A percentile compares a stretch with the other conserved stretches of the same genome.
Conservation (phyloP, 2,329 filamentous ascomycete genomes). For the Fusarium buxicola region DNA sequence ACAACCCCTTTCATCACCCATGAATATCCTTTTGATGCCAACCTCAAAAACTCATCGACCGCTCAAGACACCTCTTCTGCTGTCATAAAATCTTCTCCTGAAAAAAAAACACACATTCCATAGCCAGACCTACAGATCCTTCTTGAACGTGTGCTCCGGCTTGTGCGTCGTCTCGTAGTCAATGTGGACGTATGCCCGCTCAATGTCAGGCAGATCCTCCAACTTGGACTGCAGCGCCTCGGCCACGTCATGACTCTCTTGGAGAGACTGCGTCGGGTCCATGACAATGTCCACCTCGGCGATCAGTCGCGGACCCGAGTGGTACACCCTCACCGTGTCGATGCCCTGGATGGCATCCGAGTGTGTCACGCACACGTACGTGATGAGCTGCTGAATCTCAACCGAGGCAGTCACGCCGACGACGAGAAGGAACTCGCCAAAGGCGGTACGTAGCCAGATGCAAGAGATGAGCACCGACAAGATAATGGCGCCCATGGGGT, state of each 20-base stretch:
- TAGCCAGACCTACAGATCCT: conserved; percentile 61
- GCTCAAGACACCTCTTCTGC: conserved; percentile 13
- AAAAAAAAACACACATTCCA: conserved; percentile 19
- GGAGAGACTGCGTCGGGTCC: conserved; percentile 78
- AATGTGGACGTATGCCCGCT: conserved; percentile 95
- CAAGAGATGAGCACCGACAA: conserved; percentile 81
- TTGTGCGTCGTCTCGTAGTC: conserved; percentile 98
- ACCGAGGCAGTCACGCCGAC: conserved; percentile 90
- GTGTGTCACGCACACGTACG: conserved; percentile 91
- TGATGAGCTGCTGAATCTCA: conserved; percentile 91
- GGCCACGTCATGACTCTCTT: conserved; percentile 89
- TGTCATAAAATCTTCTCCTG: conserved; percentile 4
- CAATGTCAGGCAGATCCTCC: conserved; percentile 90
- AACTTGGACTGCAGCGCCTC: conserved; percentile 95
- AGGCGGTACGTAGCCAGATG: conserved; percentile 88
- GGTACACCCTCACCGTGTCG: conserved; percentile 95
- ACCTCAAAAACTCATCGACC: conserved; percentile 9
- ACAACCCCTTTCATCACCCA: background rate
- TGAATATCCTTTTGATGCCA: background rate
- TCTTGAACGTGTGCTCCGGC: conserved; percentile 79
- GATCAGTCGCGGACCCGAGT: conserved; percentile 87
- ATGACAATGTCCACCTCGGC: conserved; percentile 98
- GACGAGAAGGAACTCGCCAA: conserved; percentile 88
- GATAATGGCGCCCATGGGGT: conserved; percentile 89
- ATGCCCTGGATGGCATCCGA: conserved; percentile 84